A percentile compares a stretch with the other conserved stretches of the same genome.
Conservation (phyloP, 2,329 filamentous ascomycete genomes). For the Fusarium burgessii region DNA sequence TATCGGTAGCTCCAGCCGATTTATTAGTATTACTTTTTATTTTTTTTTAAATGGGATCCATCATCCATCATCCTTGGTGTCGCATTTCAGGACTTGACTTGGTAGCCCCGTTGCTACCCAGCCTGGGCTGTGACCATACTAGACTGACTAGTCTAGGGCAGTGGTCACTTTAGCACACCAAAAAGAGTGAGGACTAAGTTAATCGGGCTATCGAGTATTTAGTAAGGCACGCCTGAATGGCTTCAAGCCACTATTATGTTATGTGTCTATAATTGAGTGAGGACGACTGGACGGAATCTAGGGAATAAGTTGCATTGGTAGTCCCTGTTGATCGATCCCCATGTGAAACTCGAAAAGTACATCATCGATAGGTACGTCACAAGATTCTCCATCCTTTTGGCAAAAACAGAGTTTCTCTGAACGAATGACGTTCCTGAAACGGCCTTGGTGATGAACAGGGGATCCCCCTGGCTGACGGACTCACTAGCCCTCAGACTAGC, state of each 20-base stretch:
- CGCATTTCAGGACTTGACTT: slow-evolving; percentile 26
- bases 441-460: slow-evolving; percentile 38
- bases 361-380: slow-evolving; percentile 34
- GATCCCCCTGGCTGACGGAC: slow-evolving; percentile 26
- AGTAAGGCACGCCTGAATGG: slow-evolving; percentile 28
- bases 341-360: slow-evolving; percentile 17
- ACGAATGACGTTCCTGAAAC: slow-evolving; percentile 49
- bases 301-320: neutral
- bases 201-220: slow-evolving; percentile 26
- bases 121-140: neutral
- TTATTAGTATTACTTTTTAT: too few species aligned
- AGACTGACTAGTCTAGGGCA: slow-evolving; percentile 2
- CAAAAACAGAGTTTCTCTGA: slow-evolving; percentile 16
- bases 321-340: slow-evolving; percentile 28
- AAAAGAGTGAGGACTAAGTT: slow-evolving; percentile 4
- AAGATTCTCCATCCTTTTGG: slow-evolving; percentile 8
- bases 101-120: slow-evolving; percentile 20
- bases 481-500: slow-evolving; percentile 40
- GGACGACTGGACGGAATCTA: neutral
- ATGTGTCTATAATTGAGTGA: neutral
- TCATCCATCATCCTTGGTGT: slow-evolving; percentile 8
- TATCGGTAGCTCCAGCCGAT: slow-evolving; percentile 14
- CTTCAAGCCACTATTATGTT: slow-evolving; percentile 14
- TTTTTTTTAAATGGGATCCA: slow-evolving; percentile 11
- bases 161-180: slow-evolving; percentile 6